Conservation (phyloP, 1,284 basidiomycete genomes). For the Ceratorhiza oryzae-sativae region DNA sequence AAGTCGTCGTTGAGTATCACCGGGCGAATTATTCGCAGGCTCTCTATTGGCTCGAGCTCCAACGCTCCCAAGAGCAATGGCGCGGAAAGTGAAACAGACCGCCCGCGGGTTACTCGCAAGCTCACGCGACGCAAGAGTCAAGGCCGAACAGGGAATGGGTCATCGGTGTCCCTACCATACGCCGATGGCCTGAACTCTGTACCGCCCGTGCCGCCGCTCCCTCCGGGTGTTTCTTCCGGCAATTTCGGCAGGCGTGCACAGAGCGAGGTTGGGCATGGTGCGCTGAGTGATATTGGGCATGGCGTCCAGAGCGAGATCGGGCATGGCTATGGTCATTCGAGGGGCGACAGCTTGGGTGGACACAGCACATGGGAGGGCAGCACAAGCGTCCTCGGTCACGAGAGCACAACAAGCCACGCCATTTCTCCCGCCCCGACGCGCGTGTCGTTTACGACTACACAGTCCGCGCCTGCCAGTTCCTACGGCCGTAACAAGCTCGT, state of each 20-base stretch:
- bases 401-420: background rate
- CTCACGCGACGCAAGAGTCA: constrained; percentile 1
- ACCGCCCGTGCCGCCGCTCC: constrained; percentile 27
- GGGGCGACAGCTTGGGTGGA: background rate
- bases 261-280: constrained; percentile 17
- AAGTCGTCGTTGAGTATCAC: constrained; percentile 34
- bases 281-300: constrained; percentile 1
- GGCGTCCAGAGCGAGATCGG: constrained; percentile 22
- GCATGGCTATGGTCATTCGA: constrained; percentile 14
- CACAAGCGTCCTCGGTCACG: constrained; percentile 22
- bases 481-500: constrained; percentile 6
- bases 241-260: background rate
- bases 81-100: background rate
- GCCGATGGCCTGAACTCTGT: background rate
- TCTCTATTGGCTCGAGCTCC: constrained; percentile 17
- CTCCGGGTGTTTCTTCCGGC: constrained; percentile 5
- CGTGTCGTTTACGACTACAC: constrained; percentile 19
- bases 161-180: background rate
- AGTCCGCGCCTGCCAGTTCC: constrained; percentile 14
- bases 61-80: background rate
- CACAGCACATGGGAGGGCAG: constrained; percentile 16
- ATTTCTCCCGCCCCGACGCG: background rate
- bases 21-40: constrained; percentile 19
- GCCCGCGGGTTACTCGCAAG: constrained; percentile 16
- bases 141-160: background rate